phyloP scores from a whole-genome alignment of 73 alveolate species.

The Paramecium pentaurelia region DNA sequence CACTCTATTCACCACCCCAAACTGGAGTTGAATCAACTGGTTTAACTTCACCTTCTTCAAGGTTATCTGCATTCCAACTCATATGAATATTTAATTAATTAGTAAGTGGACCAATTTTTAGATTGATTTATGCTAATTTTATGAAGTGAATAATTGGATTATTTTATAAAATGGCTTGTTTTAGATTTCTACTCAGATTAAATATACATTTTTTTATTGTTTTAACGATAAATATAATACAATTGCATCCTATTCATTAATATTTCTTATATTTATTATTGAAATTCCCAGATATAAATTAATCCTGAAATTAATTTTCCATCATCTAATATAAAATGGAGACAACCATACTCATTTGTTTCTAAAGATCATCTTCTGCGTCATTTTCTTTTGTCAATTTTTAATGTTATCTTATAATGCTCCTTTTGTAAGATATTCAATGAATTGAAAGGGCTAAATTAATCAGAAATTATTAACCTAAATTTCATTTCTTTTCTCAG shows the following conservation, averaged over 20 bases:
- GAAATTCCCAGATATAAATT: neutral
- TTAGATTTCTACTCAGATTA: neutral
- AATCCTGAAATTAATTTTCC: conserved; percentile 1
- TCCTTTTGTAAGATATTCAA: neutral
- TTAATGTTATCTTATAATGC: neutral
- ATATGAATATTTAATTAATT: neutral
- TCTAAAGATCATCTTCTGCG: neutral
- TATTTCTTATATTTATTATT: neutral
- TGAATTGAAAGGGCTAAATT: neutral
- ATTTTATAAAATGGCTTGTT: neutral
- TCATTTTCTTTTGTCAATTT: neutral
- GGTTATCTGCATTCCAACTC: conserved; percentile 12
- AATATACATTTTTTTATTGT: neutral
- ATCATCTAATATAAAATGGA: neutral
- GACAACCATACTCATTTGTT: neutral
- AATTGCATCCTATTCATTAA: neutral
- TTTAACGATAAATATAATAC: neutral
- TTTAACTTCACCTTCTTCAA: conserved; percentile 6
- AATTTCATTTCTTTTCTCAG: neutral
- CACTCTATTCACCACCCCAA: neutral
- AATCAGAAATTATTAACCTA: neutral
- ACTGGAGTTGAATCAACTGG: neutral
- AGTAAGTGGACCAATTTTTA: neutral
- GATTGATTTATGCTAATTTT: conserved; percentile 8
- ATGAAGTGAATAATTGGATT: conserved; percentile 31